These are phyloP conservation scores for Noccaea caerulescens DNA, from an alignment of 345 rosid species.

Conservation along the genomic window DNA sequence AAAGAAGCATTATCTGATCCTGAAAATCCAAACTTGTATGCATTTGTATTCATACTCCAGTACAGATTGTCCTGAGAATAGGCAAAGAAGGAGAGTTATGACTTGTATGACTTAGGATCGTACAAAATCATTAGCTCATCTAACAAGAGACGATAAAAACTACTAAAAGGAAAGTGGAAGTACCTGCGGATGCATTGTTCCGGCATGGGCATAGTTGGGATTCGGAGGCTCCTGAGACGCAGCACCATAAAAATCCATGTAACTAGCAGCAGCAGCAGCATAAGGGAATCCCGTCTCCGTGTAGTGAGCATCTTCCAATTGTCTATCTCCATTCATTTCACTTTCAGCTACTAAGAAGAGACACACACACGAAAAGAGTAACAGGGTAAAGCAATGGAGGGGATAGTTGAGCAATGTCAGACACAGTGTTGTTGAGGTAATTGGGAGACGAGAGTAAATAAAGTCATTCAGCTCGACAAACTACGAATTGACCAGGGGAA, in stretches of 20 bases:
- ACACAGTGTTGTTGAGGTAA: slow-evolving; percentile 12
- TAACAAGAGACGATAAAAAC: neutral
- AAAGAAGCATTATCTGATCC: slow-evolving; percentile 41
- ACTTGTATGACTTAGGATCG: neutral
- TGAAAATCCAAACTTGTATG: slow-evolving; percentile 47
- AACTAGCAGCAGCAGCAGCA: slow-evolving; percentile 13
- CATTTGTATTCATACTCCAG: slow-evolving; percentile 46
- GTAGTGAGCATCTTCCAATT: slow-evolving; percentile 38
- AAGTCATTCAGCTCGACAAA: neutral
- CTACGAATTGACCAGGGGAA: neutral
- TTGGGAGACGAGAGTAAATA: slow-evolving; percentile 1
- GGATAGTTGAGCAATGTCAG: slow-evolving; percentile 6
- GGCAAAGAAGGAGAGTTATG: slow-evolving; percentile 24
- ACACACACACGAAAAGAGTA: slow-evolving; percentile 13
- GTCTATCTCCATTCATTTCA: slow-evolving; percentile 44
- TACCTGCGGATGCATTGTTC: slow-evolving; percentile 42
- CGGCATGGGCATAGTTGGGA: slow-evolving; percentile 38
- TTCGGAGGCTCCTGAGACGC: slow-evolving; percentile 32
- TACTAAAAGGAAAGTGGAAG: neutral
- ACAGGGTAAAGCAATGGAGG: neutral
- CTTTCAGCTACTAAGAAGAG: slow-evolving; percentile 32
- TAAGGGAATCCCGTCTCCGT: slow-evolving; percentile 37
- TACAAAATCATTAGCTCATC: slow-evolving; percentile 6
- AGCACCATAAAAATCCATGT: slow-evolving; percentile 41
- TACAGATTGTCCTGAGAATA: slow-evolving; percentile 42